These are phyloP conservation scores for Fusarium graminum DNA, from an alignment of 2,329 filamentous ascomycete genomes.

Conservation along the genomic window DNA sequence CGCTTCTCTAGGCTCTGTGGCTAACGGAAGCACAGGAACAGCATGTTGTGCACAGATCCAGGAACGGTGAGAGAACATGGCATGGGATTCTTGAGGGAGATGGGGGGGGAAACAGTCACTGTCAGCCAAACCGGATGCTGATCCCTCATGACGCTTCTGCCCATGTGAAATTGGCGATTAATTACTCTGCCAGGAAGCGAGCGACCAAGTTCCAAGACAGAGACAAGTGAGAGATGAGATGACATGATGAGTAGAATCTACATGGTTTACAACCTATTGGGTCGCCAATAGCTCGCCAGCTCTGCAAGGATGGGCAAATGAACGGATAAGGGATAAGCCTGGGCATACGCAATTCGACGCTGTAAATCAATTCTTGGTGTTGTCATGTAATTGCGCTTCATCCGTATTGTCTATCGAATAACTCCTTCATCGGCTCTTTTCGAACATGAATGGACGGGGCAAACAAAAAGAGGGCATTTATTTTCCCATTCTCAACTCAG, in stretches of 20 bases:
- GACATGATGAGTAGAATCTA: neutral
- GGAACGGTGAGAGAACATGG: neutral
- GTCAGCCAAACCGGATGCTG: too few relatives aligned
- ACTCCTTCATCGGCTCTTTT: constrained; percentile 36
- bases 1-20: neutral
- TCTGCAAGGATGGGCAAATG: constrained; percentile 12
- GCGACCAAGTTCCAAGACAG: constrained; percentile 34
- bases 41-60: constrained; percentile 12
- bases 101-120: too few relatives aligned
- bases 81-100: too few relatives aligned
- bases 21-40: constrained; percentile 22
- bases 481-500: constrained; percentile 23
- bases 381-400: neutral
- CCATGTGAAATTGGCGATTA: constrained; percentile 22
- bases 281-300: constrained; percentile 27
- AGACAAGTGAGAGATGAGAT: constrained; percentile 20
- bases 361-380: constrained; percentile 1
- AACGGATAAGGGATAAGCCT: constrained; percentile 4
- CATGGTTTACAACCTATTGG: constrained; percentile 24
- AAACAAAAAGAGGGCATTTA: neutral
- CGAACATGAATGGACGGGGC: constrained; percentile 3
- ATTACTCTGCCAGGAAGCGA: constrained; percentile 34
- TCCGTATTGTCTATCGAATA: neutral
- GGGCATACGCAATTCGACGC: constrained; percentile 20
- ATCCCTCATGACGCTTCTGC: constrained; percentile 29